Percentiles rank a stretch among this genome's conserved stretches.
These are phyloP conservation scores for Aspergillus sp. DNA, from an alignment of 2,329 filamentous ascomycete species.

Conservation along the genomic window DNA sequence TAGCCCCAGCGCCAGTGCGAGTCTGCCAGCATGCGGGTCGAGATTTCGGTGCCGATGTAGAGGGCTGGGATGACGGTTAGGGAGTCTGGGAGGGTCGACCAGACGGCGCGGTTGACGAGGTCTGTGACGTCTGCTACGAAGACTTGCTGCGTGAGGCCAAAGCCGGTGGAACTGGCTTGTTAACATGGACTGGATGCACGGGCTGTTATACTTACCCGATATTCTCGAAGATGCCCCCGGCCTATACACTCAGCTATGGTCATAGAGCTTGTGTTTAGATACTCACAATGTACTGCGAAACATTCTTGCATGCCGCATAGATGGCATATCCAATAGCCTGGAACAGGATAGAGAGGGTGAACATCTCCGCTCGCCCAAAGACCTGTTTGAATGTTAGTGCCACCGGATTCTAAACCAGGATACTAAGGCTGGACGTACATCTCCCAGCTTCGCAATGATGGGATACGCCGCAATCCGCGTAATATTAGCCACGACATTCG, in stretches of 20 bases:
- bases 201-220: constrained; percentile 45
- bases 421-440: constrained; percentile 8
- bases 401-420: not conserved
- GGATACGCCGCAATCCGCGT: constrained; percentile 26
- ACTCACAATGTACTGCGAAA: constrained; percentile 35
- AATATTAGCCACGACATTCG: constrained; percentile 24
- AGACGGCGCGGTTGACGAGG: constrained; percentile 59
- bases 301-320: constrained; percentile 56
- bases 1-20: constrained; percentile 45
- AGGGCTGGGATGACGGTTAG: constrained; percentile 48
- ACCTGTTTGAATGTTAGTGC: constrained; percentile 33
- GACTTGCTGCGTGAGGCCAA: constrained; percentile 63
- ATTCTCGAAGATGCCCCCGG: constrained; percentile 56
- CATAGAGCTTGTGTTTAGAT: constrained; percentile 25
- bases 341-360: constrained; percentile 54
- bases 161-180: constrained; percentile 44
- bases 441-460: constrained; percentile 26
- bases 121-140: constrained; percentile 65
- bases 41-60: constrained; percentile 55
- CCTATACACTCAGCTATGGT: constrained; percentile 31
- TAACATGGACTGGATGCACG: not conserved
- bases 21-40: constrained; percentile 35
- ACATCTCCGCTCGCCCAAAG: constrained; percentile 62
- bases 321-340: constrained; percentile 59
- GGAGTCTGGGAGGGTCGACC: constrained; percentile 60